Percentiles rank a stretch among this genome's conserved stretches.
phyloP scores from a whole-genome alignment of 257 asterid species.

The Lycium ferocissimum region DNA sequence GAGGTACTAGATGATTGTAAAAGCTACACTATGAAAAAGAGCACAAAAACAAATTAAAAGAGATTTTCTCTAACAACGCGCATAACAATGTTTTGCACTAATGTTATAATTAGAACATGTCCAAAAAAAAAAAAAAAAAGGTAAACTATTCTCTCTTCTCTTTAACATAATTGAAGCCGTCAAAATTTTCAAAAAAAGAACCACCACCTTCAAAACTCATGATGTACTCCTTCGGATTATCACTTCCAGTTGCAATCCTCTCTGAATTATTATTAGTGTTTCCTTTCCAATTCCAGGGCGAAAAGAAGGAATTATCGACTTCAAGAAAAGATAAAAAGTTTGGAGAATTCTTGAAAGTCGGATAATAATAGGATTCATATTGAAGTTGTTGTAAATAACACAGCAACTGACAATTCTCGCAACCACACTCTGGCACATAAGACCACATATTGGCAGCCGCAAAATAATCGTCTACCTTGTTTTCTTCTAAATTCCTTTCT shows the following conservation, averaged over 20 bases:
- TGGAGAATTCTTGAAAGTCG: background rate
- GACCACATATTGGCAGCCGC: background rate
- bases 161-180: background rate
- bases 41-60: background rate
- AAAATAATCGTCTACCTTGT: background rate
- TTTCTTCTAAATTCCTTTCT: background rate
- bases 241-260: background rate
- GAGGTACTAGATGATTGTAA: no score
- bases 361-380: background rate
- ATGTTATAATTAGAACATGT: no score
- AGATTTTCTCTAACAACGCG: background rate
- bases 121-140: no score
- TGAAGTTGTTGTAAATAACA: no score
- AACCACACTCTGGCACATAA: background rate
- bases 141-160: background rate
- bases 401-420: background rate
- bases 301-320: background rate
- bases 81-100: background rate
- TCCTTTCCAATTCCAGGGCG: background rate
- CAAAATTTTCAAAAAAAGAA: background rate
- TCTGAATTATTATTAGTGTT: background rate
- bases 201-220: background rate
- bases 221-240: background rate
- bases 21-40: background rate
- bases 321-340: constrained; percentile 1